Conservation (phyloP, 495 filamentous ascomycete species). For the Evernia prunastri region DNA sequence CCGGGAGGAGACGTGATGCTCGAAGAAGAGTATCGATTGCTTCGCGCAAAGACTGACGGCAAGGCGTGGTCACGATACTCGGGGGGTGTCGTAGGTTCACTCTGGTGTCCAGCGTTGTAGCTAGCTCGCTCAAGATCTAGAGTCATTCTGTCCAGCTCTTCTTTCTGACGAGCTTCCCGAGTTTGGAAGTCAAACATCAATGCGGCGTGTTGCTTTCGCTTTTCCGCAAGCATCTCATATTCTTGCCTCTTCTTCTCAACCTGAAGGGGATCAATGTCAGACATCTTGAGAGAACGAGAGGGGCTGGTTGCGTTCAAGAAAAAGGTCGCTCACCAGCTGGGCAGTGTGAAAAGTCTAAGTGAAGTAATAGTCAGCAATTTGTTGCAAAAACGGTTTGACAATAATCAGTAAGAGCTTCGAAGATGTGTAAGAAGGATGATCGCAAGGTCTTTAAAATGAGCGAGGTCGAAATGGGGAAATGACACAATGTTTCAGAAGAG, state of each 20-base stretch:
- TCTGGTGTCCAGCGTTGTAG: conserved; percentile 61
- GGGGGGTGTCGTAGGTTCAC: conserved; percentile 94
- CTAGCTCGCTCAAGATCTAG: conserved; percentile 61
- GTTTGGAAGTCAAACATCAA: conserved; percentile 82
- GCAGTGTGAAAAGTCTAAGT: conserved; percentile 38
- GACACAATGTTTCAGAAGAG: background rate
- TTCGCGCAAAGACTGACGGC: conserved; percentile 64
- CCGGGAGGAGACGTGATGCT: conserved; percentile 76
- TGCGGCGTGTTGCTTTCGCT: conserved; percentile 75
- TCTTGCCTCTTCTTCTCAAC: conserved; percentile 88
- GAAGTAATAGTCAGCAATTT: conserved; percentile 17
- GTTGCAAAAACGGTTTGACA: background rate
- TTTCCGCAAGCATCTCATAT: conserved; percentile 77
- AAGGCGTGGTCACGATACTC: conserved; percentile 77
- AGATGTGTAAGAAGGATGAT: background rate
- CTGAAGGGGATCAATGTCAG: conserved; percentile 44
- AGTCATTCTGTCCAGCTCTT: conserved; percentile 74
- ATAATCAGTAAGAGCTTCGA: background rate
- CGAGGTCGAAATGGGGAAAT: background rate
- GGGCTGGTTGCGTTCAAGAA: background rate
- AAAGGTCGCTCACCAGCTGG: conserved; percentile 36
- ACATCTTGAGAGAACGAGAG: conserved; percentile 5
- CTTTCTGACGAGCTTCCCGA: conserved; percentile 70
- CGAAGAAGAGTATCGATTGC: conserved; percentile 75
- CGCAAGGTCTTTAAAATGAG: background rate